phyloP scores from a whole-genome alignment of 2,329 filamentous ascomycete species.

The Pseudogymnoascus sp. region DNA sequence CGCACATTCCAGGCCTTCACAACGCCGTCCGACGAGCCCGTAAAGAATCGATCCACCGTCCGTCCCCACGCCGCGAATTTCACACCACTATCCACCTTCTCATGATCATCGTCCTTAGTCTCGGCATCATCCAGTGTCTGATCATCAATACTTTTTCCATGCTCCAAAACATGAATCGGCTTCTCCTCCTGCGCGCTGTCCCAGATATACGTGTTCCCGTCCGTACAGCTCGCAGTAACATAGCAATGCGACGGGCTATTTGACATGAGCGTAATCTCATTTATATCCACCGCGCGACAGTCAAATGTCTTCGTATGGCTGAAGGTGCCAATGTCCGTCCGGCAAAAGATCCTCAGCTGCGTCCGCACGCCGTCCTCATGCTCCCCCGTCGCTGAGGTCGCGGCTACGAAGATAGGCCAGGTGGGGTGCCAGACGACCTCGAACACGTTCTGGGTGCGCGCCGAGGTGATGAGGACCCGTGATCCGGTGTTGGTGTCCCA shows the following conservation, averaged over 20 bases:
- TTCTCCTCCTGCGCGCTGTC: constrained; percentile 48
- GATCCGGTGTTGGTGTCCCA: constrained; percentile 41
- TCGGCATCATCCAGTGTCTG: constrained; percentile 24
- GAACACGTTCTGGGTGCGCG: constrained; percentile 52
- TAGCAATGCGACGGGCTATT: constrained; percentile 44
- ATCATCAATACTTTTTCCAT: constrained; percentile 35
- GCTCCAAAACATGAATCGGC: constrained; percentile 46
- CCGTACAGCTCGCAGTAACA: constrained; percentile 52
- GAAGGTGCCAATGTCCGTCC: constrained; percentile 30
- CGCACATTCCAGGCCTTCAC: constrained; percentile 57
- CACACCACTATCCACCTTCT: constrained; percentile 51
- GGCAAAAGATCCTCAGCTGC: constrained; percentile 48
- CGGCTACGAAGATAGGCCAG: constrained; percentile 45
- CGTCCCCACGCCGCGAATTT: constrained; percentile 57
- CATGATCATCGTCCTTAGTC: constrained; percentile 29
- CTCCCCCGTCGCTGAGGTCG: constrained; percentile 45
- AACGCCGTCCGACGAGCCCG: constrained; percentile 53
- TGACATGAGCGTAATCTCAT: constrained; percentile 51
- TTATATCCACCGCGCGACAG: constrained; percentile 52
- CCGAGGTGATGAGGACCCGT: constrained; percentile 41
- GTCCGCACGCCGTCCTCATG: constrained; percentile 40
- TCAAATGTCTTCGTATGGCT: constrained; percentile 47
- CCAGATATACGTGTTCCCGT: constrained; percentile 56
- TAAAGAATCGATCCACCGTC: constrained; percentile 50
- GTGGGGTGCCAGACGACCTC: constrained; percentile 56